Evolutionary conservation across 2,329 filamentous ascomycete species (phyloP), one percentile per base, ranked within the genome.

Genomic region (Colletotrichum spaethianum): DNA sequence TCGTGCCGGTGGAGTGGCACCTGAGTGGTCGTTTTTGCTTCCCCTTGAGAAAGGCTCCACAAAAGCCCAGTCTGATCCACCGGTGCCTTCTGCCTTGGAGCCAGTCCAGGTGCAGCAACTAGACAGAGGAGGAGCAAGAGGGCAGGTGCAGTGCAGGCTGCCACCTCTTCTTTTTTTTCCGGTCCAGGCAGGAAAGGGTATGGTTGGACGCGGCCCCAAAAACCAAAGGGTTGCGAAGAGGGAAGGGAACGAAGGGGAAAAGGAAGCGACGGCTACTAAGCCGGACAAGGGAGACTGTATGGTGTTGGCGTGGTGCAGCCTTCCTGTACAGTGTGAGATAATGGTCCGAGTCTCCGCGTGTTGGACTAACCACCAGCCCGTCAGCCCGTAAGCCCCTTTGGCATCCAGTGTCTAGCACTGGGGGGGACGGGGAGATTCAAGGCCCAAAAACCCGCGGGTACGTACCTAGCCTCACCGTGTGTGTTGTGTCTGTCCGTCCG

Each of bases 1-100:
- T 70, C 44, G 33, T 44, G 50, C 42, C 50, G 44, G 40, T 60
- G 62, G 72, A 67, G 75, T 61, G 46, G 70, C 55, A 73, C 70
- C 65, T 63, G 59, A 64, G 38, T 74, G 72, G 60, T 72, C 59
- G 71, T 62, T 56, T 55, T 55, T 7, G 3, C 9, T 53, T 7
- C 14, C 14, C 7, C 23, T 53, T 20, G 57, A 38, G 42, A 36
- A 23, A 8, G n/a, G 8, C 9, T 23, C 57, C 57, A 23, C 42
- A 46, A 23, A 23, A 61, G 57, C 57, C 28, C 28, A 36, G 42
- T 11, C 3, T n/a, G 26, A 16, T 46, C 38, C 57, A n/a, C 28
- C 40, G 2, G n/a, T 23, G 14, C 28, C 31, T n/a, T 14, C 42
- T 50, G 31, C 20, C 18, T 48, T 61, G 28, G 59, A 55, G 20